phyloP scores from a whole-genome alignment of 169 alveolate species.

The Perkinsus marinus region DNA sequence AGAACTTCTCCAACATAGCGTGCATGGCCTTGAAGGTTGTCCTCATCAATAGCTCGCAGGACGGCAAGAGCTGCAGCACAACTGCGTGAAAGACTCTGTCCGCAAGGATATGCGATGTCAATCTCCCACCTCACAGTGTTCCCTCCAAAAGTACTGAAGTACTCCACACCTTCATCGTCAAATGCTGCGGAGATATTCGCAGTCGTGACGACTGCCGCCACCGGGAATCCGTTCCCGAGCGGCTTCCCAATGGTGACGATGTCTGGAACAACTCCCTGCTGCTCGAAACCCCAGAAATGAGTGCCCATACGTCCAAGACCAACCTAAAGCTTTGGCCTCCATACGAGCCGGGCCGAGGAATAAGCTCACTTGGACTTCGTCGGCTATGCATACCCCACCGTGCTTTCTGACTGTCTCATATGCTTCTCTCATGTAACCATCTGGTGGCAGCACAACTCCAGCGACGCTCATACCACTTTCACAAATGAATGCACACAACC shows the following conservation, averaged over 20 bases:
- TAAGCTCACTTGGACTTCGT: conserved; percentile 25
- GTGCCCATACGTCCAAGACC: conserved; percentile 36
- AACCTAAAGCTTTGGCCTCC: not conserved
- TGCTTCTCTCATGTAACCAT: conserved; percentile 7
- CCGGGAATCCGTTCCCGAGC: conserved; percentile 35
- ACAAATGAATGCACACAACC: not conserved
- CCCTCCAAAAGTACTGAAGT: conserved; percentile 32
- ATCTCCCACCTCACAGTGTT: conserved; percentile 8
- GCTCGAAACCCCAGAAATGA: conserved; percentile 29
- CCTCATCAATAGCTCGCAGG: conserved; percentile 4
- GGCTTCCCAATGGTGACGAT: conserved; percentile 26
- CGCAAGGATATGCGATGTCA: not conserved
- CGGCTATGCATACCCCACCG: conserved; percentile 40
- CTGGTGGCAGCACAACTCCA: conserved; percentile 6
- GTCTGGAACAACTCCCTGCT: conserved; percentile 28
- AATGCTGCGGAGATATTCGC: conserved; percentile 19
- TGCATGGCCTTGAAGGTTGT: conserved; percentile 10
- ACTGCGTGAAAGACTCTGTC: not conserved
- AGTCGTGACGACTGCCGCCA: conserved; percentile 27
- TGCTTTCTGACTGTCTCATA: conserved; percentile 12
- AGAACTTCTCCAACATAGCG: conserved; percentile 14
- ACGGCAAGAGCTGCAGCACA: conserved; percentile 14
- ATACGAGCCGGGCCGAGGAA: not conserved
- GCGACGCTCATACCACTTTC: not conserved
- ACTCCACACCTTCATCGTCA: not conserved